Evolutionary conservation across 345 rosid genomes (phyloP), one percentile per base, ranked within the genome.

Genomic region (Salix arbutifolia): DNA sequence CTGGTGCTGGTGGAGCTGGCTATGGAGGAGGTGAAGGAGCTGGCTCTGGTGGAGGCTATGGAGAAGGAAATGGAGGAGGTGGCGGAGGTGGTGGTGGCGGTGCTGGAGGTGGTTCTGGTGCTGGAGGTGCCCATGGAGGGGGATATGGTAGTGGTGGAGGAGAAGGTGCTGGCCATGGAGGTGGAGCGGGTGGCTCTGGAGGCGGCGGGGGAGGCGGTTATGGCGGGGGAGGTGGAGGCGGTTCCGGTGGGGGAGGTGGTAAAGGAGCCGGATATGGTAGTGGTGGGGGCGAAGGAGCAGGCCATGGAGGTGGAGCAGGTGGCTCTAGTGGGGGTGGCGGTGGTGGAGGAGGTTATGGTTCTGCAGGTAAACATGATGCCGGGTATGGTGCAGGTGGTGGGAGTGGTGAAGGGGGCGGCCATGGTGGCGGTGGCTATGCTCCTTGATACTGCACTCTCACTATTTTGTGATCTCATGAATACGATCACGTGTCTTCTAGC

Each of bases 51-150:
- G 68, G 66, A 0, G 83, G 81, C 28, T 82, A 79, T 13, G 87
- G 84, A 44, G 78, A 83, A 67, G 90, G 86, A 60, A 81, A 81
- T 53, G 88, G 78, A 67, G 83, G 83, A 0, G 88, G 81, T 66
- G 84, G 86, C 1, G 80, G 83, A 8, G 70, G 82, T 3, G 70
- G 81, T 74, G 88, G 88, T 31, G 82, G 77, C 0, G 82, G 84
- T 28, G 85, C 88, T 0, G 91, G 88, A 1, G 83, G 81, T 1
- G 81, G 80, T n/a, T 61, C 75, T 21, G 85, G 86, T 8, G 75
- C 77, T 14, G 83, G 87, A 7, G 83, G 87, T 17, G 81, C 50
- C 18, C 64, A 37, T 28, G 83, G 85, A 33, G 86, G 77, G 4
- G 81, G 81, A 18, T 79, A 76, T 25, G 83, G 79, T 38, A 6